These are phyloP conservation scores for Cudoniella acicularis DNA, from an alignment of 495 filamentous ascomycete genomes.

Conservation along the genomic window DNA sequence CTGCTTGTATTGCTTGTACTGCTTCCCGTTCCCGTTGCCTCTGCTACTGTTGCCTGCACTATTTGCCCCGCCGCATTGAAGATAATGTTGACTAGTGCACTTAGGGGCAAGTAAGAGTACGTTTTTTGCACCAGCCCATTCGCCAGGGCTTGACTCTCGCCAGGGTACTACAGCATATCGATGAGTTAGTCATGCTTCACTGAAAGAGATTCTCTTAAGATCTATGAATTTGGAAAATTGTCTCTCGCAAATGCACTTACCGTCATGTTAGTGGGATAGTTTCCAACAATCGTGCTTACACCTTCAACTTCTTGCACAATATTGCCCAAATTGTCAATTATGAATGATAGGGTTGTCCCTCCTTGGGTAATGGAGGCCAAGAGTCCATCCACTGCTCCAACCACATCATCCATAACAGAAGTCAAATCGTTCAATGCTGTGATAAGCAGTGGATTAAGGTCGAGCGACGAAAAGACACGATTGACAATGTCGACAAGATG, in stretches of 20 bases:
- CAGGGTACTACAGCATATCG: too few relatives aligned
- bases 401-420: slow-evolving; percentile 41
- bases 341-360: slow-evolving; percentile 45
- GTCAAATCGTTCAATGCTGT: slow-evolving; percentile 49
- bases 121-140: slow-evolving; percentile 51
- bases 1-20: too few relatives aligned
- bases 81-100: slow-evolving; percentile 54
- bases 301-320: slow-evolving; percentile 52
- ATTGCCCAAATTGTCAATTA: slow-evolving; percentile 57
- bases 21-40: slow-evolving; percentile 1
- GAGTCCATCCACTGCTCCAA: slow-evolving; percentile 51
- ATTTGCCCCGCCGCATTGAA: slow-evolving; percentile 52
- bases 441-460: slow-evolving; percentile 55
- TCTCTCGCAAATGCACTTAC: too few relatives aligned
- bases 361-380: slow-evolving; percentile 51
- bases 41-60: slow-evolving; percentile 49
- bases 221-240: too few relatives aligned
- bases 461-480: slow-evolving; percentile 49
- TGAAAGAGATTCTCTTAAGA: too few relatives aligned
- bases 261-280: slow-evolving; percentile 55
- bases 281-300: slow-evolving; percentile 48
- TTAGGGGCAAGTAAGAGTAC: slow-evolving; percentile 46
- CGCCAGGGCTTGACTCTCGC: slow-evolving; percentile 36
- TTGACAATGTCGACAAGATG: slow-evolving; percentile 57
- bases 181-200: too few relatives aligned